phyloP scores from a whole-genome alignment of 257 asterid species.

The Euphrasia confusa region DNA sequence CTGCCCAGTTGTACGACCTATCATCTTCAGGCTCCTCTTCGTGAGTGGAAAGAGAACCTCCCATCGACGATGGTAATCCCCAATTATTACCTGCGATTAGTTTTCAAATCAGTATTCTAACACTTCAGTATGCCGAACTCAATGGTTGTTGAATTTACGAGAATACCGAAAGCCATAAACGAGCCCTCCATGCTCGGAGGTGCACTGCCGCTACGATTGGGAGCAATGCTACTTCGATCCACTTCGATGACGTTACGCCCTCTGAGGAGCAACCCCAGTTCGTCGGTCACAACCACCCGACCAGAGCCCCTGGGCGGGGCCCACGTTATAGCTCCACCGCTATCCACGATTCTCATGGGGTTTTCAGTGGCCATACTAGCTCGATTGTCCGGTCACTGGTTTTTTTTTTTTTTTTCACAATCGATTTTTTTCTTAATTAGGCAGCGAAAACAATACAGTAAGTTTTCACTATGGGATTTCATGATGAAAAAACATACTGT shows the following conservation, averaged over 20 bases:
- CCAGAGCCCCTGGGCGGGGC: slow-evolving; percentile 36
- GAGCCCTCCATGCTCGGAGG: slow-evolving; percentile 91
- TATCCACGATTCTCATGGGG: slow-evolving; percentile 65
- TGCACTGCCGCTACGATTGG: slow-evolving; percentile 83
- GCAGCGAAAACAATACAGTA: slow-evolving; percentile 3
- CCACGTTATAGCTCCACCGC: slow-evolving; percentile 54
- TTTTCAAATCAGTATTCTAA: background rate
- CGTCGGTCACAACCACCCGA: slow-evolving; percentile 35
- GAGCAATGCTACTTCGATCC: slow-evolving; percentile 37
- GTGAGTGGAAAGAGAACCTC: slow-evolving; percentile 64
- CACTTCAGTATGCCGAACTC: background rate
- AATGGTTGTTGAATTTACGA: slow-evolving; percentile 26
- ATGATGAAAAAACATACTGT: background rate
- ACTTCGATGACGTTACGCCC: slow-evolving; percentile 39
- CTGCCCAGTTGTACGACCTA: slow-evolving; percentile 32
- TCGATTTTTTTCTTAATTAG: slow-evolving; percentile 27
- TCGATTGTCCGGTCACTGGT: background rate
- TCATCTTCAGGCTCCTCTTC: slow-evolving; percentile 77
- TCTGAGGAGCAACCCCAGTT: slow-evolving; percentile 59
- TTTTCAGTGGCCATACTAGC: slow-evolving; percentile 75
- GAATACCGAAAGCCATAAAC: slow-evolving; percentile 46
- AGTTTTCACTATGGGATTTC: background rate
- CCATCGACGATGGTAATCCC: slow-evolving; percentile 40
- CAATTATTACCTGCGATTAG: slow-evolving; percentile 35
- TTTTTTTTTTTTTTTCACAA: slow-evolving; percentile 26